phyloP scores from a whole-genome alignment of 345 rosid species.

The Noccaea bulbosa region DNA sequence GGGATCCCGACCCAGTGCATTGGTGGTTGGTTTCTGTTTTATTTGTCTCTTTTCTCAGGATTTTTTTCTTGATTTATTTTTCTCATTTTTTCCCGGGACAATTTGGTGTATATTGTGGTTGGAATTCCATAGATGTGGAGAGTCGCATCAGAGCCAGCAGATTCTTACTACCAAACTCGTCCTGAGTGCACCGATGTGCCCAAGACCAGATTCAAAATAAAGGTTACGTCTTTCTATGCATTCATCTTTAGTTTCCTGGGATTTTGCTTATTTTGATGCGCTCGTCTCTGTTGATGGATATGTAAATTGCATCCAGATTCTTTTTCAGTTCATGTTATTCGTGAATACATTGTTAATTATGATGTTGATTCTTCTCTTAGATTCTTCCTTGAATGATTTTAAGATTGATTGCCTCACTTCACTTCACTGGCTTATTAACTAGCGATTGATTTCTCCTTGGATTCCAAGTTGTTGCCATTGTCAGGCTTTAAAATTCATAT shows the following conservation, averaged over 20 bases:
- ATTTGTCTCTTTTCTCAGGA: neutral
- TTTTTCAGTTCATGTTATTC: neutral
- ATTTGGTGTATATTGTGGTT: conserved; percentile 1
- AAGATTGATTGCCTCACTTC: neutral
- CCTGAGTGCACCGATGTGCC: conserved; percentile 92
- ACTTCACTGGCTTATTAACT: too few relatives aligned
- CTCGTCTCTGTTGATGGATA: conserved; percentile 6
- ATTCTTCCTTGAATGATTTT: too few relatives aligned
- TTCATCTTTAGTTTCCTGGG: neutral
- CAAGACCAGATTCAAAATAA: conserved; percentile 82
- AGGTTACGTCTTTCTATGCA: conserved; percentile 53
- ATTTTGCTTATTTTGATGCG: neutral
- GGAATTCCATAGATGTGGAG: conserved; percentile 63
- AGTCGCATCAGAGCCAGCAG: conserved; percentile 62
- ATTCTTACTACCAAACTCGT: conserved; percentile 86
- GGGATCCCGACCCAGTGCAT: conserved; percentile 31
- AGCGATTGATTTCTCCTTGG: neutral
- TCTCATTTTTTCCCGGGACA: conserved; percentile 8
- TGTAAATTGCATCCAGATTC: neutral
- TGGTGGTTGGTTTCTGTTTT: conserved; percentile 4
- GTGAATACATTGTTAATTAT: neutral
- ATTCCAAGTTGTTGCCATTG: neutral
- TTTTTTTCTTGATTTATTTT: neutral
- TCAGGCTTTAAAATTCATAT: neutral
- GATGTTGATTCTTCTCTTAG: too few relatives aligned